These are phyloP conservation scores for Hysterium pulicare DNA, from an alignment of 2,329 filamentous ascomycete species.

Conservation along the genomic window DNA sequence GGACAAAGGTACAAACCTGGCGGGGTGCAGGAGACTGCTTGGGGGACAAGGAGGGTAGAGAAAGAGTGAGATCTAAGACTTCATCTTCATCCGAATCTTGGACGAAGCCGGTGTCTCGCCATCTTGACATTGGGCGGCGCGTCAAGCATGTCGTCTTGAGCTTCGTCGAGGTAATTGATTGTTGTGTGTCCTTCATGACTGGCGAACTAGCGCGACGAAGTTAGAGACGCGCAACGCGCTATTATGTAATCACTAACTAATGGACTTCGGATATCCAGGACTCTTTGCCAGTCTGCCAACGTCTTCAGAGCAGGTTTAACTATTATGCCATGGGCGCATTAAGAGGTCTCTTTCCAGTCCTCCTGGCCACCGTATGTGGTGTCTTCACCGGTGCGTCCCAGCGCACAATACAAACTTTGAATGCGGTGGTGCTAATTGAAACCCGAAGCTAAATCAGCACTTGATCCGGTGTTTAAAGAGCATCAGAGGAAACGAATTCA, in stretches of 20 bases:
- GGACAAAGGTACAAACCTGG: too few species aligned
- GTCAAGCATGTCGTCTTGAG: constrained; percentile 28
- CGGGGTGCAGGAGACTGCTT: too few species aligned
- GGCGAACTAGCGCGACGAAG: not conserved
- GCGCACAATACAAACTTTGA: not conserved
- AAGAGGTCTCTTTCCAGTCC: constrained; percentile 23
- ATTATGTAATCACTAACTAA: too few species aligned
- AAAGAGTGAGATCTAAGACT: too few species aligned
- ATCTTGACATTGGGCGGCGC: constrained; percentile 47
- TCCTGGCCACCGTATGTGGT: constrained; percentile 27
- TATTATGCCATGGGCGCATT: constrained; percentile 6
- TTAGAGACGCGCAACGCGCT: not conserved
- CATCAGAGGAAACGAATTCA: constrained; percentile 28
- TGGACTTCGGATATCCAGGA: too few species aligned
- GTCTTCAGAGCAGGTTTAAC: too few species aligned
- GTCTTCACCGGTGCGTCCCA: constrained; percentile 27
- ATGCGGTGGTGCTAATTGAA: not conserved
- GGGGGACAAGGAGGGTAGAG: too few species aligned
- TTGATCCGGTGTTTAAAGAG: constrained; percentile 33
- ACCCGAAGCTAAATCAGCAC: constrained; percentile 23
- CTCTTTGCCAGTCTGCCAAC: too few species aligned
- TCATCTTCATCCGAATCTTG: constrained; percentile 52
- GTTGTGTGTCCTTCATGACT: not conserved
- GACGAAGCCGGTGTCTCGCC: constrained; percentile 49
- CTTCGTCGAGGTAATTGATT: not conserved